phyloP scores from a whole-genome alignment of 129 eudicot species.

The Centella asiatica region DNA sequence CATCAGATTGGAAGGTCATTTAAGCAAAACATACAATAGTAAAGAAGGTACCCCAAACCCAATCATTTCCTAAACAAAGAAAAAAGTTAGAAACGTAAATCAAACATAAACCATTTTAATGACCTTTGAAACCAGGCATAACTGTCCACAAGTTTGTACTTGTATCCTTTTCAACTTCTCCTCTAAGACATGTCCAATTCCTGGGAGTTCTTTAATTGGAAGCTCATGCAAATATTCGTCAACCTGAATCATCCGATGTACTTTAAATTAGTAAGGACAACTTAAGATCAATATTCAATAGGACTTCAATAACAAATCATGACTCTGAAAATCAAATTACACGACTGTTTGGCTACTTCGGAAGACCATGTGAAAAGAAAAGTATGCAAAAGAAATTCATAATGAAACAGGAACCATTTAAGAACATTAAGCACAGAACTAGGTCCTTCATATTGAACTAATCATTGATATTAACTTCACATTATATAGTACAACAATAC shows the following conservation, averaged over 20 bases:
- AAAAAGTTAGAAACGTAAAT: not conserved
- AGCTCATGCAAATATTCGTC: conserved; percentile 56
- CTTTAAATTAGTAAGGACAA: conserved; percentile 5
- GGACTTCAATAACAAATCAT: not conserved
- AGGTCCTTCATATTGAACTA: no score
- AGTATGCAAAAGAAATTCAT: no score
- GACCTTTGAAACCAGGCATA: conserved; percentile 44
- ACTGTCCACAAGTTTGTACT: conserved; percentile 69
- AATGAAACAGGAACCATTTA: no score
- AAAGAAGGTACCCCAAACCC: no score
- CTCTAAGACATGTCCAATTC: conserved; percentile 86
- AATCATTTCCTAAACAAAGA: not conserved
- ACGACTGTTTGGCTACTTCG: no score
- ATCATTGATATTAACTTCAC: no score
- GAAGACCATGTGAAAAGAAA: no score
- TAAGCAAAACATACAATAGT: no score
- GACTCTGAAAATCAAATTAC: not conserved
- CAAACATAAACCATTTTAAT: not conserved
- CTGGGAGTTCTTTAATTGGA: conserved; percentile 90
- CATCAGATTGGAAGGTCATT: no score
- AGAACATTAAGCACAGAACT: not conserved
- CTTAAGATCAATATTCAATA: no score
- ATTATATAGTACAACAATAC: no score
- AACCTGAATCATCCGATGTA: conserved; percentile 42
- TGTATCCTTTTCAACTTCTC: conserved; percentile 63